Conservation (phyloP, 805 yeast genomes). For the Debaryomyces castellii region DNA sequence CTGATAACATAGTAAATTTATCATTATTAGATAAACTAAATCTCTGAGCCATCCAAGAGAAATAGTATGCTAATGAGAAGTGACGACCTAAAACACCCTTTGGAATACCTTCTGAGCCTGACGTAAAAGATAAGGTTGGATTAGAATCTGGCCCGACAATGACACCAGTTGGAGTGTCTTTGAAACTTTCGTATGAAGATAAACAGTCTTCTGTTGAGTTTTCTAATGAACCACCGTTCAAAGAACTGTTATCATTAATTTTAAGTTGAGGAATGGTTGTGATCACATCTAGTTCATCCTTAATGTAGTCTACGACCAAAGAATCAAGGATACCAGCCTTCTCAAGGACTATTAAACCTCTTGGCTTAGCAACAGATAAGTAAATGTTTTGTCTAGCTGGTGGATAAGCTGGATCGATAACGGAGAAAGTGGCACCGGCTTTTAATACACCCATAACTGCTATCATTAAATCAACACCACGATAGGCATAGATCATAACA, state of each 20-base stretch:
- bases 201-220: conserved; percentile 47
- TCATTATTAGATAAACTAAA: conserved; percentile 78
- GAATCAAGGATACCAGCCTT: conserved; percentile 85
- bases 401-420: conserved; percentile 98
- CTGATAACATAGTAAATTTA: conserved; percentile 94
- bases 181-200: conserved; percentile 42
- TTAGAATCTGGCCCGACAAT: conserved; percentile 96
- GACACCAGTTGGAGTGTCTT: conserved; percentile 73
- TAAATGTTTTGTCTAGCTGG: conserved; percentile 96
- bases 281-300: conserved; percentile 67
- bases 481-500: conserved; percentile 95
- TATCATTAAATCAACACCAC: conserved; percentile 95
- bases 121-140: conserved; percentile 94
- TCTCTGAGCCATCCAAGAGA: conserved; percentile 96
- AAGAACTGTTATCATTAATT: conserved; percentile 70
- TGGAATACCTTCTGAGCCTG: conserved; percentile 98
- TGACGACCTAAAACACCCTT: conserved; percentile 99
- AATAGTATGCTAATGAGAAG: conserved; percentile 92
- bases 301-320: conserved; percentile 75
- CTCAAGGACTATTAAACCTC: conserved; percentile 82
- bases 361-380: conserved; percentile 89
- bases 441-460: conserved; percentile 97
- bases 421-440: conserved; percentile 98
- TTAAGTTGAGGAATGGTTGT: conserved; percentile 77
- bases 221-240: conserved; percentile 54